phyloP scores from a whole-genome alignment of 2,329 filamentous ascomycete species.

The Scytalidium sp. region DNA sequence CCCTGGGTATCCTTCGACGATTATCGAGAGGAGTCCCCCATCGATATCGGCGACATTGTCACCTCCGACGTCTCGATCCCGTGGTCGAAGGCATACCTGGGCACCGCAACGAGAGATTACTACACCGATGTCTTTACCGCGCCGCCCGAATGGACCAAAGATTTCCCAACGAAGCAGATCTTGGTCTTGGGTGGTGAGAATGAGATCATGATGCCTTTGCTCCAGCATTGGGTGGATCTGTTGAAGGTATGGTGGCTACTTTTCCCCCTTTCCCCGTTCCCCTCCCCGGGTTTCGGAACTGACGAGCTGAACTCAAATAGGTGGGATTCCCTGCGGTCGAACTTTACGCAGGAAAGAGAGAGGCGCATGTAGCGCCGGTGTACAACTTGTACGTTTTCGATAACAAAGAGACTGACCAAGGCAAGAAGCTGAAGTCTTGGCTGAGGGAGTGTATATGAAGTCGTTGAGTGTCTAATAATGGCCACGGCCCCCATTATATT shows the following conservation, averaged over 20 bases:
- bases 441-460: too few species aligned
- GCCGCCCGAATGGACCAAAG: not conserved
- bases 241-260: not conserved
- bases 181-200: not conserved
- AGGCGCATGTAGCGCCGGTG: not conserved
- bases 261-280: not conserved
- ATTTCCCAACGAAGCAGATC: not conserved
- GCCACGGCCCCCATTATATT: too few species aligned
- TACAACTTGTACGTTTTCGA: not conserved
- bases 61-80: not conserved
- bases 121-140: not conserved
- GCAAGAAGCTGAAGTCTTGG: constrained; percentile 44
- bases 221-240: not conserved
- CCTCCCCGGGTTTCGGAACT: not conserved
- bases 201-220: not conserved
- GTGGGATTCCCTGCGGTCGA: too few species aligned
- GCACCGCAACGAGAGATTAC: not conserved
- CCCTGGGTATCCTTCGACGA: constrained; percentile 23
- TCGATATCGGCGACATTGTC: too few species aligned
- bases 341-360: not conserved
- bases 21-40: too few species aligned
- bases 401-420: not conserved
- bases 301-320: not conserved
- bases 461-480: too few species aligned
- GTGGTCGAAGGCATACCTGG: not conserved